Evolutionary conservation across 2,329 filamentous ascomycete species (phyloP), one percentile per base, ranked within the genome.

Genomic region (Penicillium sp.): DNA sequence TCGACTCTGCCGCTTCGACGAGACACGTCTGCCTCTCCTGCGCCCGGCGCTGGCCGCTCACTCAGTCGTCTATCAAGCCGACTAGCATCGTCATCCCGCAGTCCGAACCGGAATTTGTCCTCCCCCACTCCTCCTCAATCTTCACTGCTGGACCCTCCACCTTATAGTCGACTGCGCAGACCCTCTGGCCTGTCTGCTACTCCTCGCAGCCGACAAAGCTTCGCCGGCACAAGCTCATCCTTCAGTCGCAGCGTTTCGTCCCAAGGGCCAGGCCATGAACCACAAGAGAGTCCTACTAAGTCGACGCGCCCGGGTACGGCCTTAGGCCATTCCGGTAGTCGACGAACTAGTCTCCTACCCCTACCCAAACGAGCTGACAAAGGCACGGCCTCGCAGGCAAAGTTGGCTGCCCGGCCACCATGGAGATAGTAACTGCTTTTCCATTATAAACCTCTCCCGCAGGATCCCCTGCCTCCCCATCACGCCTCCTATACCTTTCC

Each of bases 1-100:
- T 80, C 79, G 5, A 76, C 75, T 2, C 67, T 82, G 10, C 76
- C 80, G 2, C 72, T 79, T 42, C 76, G 77, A 55, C 77, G 80
- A 19, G 76, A 81, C 30, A 69, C 74, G 14, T 78, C 79, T 35
- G 72, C 73, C 5, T 80, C 78, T 35, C 79, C 79, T 3, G 73
- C 69, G 2, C 71, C 76, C 3, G 62, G 65, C 14, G 52, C 60
- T 8, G 57, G 60, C 22, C 68, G 77, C 43, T 69, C 76, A 19
- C 57, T 65, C 11, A 79, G 76, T 59, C 77, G 76, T 28, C 45
- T 75, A 19, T 74, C 72, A 30, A 72, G 63, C 62, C 68, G 73
- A 8, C 58, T 76, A n/a, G 65, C 70, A 28, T 72, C 65, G 11
- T 58, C 64, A 26, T 66, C 74, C 26, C 74, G 72, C 42, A 76